Evolutionary conservation across 106 monocot genomes (phyloP).

Genomic region (Dendrobium officinale): DNA sequence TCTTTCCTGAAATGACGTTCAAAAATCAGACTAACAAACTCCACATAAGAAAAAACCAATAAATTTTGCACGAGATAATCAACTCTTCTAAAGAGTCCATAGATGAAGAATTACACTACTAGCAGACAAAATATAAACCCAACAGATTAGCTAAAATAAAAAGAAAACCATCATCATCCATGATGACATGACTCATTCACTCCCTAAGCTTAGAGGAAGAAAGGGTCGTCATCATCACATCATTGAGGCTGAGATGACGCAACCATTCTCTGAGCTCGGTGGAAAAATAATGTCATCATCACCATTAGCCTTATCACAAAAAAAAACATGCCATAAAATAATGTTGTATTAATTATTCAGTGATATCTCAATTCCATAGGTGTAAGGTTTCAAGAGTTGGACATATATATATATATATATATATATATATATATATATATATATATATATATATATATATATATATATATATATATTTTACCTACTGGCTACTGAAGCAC

Average conservation of each 20-base stretch:
- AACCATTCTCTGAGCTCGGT: neutral
- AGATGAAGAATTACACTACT: neutral
- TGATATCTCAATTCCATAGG: no score
- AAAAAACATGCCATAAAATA: neutral
- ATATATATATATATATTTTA: no score
- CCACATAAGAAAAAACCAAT: neutral
- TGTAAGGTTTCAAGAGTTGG: no score
- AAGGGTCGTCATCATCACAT: neutral
- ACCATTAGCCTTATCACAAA: neutral
- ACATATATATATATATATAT: no score
- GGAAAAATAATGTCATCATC: neutral
- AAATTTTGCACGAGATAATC: neutral
- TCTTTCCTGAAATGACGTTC: slow-evolving; percentile 50
- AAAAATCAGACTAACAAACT: neutral
- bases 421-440: no score
- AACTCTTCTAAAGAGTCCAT: neutral
- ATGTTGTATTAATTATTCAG: no score
- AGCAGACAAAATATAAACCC: slow-evolving; percentile 1
- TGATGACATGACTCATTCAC: no score
- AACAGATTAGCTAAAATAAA: neutral
- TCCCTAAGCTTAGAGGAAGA: no score
- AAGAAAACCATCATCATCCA: neutral
- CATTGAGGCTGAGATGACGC: neutral
- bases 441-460: no score
- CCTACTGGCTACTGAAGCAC: no score